Evolutionary conservation across 306 rosid species (phyloP).

Genomic region (Vigna reflexopilosa): DNA sequence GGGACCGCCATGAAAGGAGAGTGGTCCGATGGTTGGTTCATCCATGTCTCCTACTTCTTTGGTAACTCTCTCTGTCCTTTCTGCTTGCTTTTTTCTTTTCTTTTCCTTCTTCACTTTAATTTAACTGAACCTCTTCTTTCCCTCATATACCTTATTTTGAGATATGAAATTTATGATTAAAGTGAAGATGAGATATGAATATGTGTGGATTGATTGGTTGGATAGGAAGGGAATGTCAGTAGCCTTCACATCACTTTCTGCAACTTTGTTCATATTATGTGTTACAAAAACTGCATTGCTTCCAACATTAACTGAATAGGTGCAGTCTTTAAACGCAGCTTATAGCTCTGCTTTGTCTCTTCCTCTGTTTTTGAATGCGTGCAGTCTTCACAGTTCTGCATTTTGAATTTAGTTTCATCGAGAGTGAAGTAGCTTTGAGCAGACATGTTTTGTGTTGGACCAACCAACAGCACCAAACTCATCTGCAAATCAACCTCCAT

Average conservation of each 20-base stretch:
- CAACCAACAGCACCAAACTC: not conserved
- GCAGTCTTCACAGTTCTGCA: not conserved
- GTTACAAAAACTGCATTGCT: slow-evolving; percentile 38
- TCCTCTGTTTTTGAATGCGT: slow-evolving; percentile 22
- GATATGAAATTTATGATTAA: too few relatives aligned
- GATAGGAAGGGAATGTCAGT: slow-evolving; percentile 36
- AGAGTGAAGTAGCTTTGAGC: not conserved
- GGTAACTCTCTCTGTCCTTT: slow-evolving; percentile 22
- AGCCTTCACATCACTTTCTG: slow-evolving; percentile 27
- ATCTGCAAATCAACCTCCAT: not conserved
- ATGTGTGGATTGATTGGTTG: too few relatives aligned
- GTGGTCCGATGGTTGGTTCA: slow-evolving; percentile 43
- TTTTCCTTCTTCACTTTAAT: too few relatives aligned
- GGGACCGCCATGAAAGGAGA: too few relatives aligned
- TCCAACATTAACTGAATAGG: slow-evolving; percentile 34
- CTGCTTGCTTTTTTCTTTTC: not conserved
- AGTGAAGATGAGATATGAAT: not conserved
- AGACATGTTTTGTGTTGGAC: not conserved
- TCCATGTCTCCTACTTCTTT: slow-evolving; percentile 14
- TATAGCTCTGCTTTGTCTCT: slow-evolving; percentile 35
- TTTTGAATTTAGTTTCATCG: too few relatives aligned
- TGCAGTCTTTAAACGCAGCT: not conserved
- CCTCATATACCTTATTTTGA: too few relatives aligned
- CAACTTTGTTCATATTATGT: slow-evolving; percentile 16
- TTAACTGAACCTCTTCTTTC: too few relatives aligned